Evolutionary conservation across 73 alveolate genomes (phyloP).

Genomic region (Durusdinium trenchii): DNA sequence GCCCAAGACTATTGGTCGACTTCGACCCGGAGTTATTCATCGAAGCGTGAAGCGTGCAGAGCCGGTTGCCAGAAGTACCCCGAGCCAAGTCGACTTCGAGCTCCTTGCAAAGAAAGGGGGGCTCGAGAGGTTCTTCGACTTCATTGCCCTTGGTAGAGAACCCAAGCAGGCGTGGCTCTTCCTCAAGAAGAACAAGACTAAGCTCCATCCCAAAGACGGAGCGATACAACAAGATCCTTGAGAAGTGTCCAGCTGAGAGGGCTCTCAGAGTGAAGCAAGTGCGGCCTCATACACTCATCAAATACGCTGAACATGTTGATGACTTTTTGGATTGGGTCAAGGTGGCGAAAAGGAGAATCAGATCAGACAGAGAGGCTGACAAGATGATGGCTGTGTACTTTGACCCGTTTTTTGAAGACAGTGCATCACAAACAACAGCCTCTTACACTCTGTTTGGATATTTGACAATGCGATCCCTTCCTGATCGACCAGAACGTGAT

Average conservation of each 20-base stretch:
- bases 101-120: neutral
- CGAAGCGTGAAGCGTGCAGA: neutral
- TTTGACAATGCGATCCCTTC: neutral
- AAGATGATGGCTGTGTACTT: neutral
- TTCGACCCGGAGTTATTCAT: neutral
- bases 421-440: neutral
- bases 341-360: too few species aligned
- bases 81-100: neutral
- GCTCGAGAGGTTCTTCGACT: neutral
- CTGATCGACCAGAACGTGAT: neutral
- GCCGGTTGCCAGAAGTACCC: neutral
- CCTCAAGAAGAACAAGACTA: neutral
- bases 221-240: neutral
- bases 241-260: neutral
- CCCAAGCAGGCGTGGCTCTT: neutral
- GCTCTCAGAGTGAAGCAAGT: neutral
- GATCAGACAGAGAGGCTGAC: neutral
- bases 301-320: neutral
- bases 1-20: neutral
- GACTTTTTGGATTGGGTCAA: neutral
- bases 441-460: slow-evolving; percentile 2
- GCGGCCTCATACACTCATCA: neutral
- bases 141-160: slow-evolving; percentile 15
- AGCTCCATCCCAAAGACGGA: neutral
- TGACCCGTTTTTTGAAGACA: neutral